Evolutionary conservation across 768 basidiomycete genomes (phyloP).

Genomic region (Suillus lakei): DNA sequence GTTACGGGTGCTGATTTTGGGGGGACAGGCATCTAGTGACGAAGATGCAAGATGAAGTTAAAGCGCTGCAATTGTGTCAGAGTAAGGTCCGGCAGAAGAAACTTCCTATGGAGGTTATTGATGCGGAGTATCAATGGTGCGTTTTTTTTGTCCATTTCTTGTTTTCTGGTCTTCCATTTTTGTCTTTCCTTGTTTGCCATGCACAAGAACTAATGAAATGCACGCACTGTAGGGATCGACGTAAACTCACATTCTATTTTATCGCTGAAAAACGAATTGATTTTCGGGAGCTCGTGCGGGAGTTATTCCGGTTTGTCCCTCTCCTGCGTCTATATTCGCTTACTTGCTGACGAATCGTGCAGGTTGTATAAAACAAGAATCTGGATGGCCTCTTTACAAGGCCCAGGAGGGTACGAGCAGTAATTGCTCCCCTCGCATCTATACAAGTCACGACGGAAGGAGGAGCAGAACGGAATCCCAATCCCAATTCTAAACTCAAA

Average conservation of each 20-base stretch:
- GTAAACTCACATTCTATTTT: constrained; percentile 98
- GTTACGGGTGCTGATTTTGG: constrained; percentile 11
- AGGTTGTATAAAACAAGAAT: constrained; percentile 94
- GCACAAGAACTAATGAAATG: neutral
- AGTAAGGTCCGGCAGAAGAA: constrained; percentile 93
- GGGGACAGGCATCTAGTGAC: constrained; percentile 65
- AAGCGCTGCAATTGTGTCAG: constrained; percentile 90
- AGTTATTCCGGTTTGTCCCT: constrained; percentile 78
- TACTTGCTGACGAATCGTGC: constrained; percentile 3
- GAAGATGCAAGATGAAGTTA: constrained; percentile 90
- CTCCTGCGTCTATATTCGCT: neutral
- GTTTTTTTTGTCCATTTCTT: constrained; percentile 30
- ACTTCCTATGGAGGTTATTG: constrained; percentile 97
- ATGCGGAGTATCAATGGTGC: constrained; percentile 98
- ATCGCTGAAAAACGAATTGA: constrained; percentile 94
- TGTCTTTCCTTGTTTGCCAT: too few species aligned
- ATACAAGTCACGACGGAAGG: neutral
- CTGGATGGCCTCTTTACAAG: constrained; percentile 90
- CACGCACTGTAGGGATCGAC: constrained; percentile 80
- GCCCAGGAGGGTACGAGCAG: constrained; percentile 47
- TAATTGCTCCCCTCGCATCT: constrained; percentile 25
- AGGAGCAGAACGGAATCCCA: neutral
- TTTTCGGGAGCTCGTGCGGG: constrained; percentile 94
- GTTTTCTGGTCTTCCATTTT: neutral
- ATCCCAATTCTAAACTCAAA: neutral